Percentiles rank a stretch among this genome's conserved stretches.
Conservation (phyloP, 2,329 filamentous ascomycete genomes). For the Coleophoma eucalyptorum region DNA sequence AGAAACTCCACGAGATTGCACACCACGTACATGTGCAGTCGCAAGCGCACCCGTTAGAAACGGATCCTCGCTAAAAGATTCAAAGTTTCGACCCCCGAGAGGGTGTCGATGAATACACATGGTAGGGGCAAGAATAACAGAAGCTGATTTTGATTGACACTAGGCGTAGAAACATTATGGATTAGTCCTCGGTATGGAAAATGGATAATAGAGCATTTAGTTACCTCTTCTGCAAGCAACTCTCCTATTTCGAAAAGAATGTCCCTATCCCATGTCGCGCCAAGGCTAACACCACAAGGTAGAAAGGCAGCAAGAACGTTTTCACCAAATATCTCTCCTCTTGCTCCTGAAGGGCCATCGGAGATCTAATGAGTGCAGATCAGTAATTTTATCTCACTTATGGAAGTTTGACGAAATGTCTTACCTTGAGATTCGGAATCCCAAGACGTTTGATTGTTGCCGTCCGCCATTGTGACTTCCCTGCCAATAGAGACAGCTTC, state of each 20-base stretch:
- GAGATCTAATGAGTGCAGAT: slow-evolving; percentile 21
- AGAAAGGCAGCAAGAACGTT: slow-evolving; percentile 25
- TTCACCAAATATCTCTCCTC: slow-evolving; percentile 5
- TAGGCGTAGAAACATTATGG: neutral
- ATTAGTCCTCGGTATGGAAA: too few species aligned
- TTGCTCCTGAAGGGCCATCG: slow-evolving; percentile 26
- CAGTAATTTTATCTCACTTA: slow-evolving; percentile 19
- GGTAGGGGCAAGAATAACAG: slow-evolving; percentile 64
- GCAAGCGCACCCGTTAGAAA: slow-evolving; percentile 37
- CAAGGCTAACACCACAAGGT: slow-evolving; percentile 36
- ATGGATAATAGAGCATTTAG: too few species aligned
- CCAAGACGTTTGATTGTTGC: neutral
- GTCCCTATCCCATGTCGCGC: slow-evolving; percentile 60
- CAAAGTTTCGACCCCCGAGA: slow-evolving; percentile 40
- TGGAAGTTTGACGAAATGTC: slow-evolving; percentile 25
- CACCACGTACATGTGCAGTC: slow-evolving; percentile 33
- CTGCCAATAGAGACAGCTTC: neutral
- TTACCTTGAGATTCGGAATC: slow-evolving; percentile 5
- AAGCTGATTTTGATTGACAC: slow-evolving; percentile 52
- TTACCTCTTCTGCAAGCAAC: slow-evolving; percentile 62
- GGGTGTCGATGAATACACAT: slow-evolving; percentile 40
- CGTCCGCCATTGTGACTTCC: neutral
- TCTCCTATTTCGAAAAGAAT: slow-evolving; percentile 57
- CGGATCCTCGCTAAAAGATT: slow-evolving; percentile 40
- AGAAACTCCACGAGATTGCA: slow-evolving; percentile 33